phyloP scores from a whole-genome alignment of 2,329 filamentous ascomycete species.

The Ophiostoma sp. region DNA sequence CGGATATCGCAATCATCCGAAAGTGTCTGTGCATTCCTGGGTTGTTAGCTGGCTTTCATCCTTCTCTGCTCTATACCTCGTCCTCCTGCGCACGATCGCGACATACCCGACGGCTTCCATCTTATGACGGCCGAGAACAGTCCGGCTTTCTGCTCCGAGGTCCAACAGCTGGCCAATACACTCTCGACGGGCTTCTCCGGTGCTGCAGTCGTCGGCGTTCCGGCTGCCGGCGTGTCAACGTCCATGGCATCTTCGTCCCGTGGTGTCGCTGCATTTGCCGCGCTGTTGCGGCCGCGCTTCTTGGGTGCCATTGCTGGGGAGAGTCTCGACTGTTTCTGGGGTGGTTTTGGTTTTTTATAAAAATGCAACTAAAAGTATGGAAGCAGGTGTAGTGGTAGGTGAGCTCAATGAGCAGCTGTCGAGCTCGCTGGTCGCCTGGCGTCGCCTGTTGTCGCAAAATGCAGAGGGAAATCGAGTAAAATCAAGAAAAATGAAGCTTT shows the following conservation, averaged over 20 bases:
- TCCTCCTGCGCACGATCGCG: background rate
- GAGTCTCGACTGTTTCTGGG: background rate
- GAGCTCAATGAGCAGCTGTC: background rate
- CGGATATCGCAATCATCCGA: constrained; percentile 79
- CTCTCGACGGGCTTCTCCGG: constrained; percentile 19
- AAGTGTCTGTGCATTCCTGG: constrained; percentile 86
- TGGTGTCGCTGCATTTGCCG: constrained; percentile 38
- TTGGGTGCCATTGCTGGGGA: constrained; percentile 51
- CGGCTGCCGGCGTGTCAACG: constrained; percentile 52
- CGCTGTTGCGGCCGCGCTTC: constrained; percentile 58
- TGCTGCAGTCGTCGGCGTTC: constrained; percentile 40
- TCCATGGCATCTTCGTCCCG: constrained; percentile 58
- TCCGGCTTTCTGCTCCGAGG: constrained; percentile 88
- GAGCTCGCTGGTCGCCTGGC: background rate
- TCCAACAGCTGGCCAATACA: constrained; percentile 69
- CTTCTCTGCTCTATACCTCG: background rate
- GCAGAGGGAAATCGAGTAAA: background rate
- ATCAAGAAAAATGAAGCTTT: background rate
- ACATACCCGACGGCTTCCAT: constrained; percentile 87
- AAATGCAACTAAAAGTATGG: background rate
- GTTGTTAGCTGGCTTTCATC: background rate
- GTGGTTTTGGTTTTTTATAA: background rate
- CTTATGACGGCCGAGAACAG: constrained; percentile 88
- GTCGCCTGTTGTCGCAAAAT: background rate
- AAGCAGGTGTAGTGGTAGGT: background rate